These are phyloP conservation scores for Solanum hybrid DNA, from an alignment of 305 asterid genomes.

Conservation along the genomic window DNA sequence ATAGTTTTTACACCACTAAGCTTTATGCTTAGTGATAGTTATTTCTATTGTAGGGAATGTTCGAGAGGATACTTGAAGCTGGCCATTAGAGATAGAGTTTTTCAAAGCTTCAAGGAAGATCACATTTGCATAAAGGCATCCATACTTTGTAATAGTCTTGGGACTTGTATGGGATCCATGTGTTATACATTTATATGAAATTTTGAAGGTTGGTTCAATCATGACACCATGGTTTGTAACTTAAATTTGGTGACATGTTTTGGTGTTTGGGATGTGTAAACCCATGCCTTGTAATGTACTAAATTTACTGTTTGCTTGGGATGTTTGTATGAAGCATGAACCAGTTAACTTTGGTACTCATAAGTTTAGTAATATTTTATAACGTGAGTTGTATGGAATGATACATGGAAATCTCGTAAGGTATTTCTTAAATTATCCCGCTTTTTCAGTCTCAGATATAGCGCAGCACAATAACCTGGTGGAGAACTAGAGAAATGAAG, in stretches of 20 bases:
- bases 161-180: background rate
- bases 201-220: background rate
- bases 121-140: background rate
- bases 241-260: background rate
- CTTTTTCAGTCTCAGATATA: constrained; percentile 37
- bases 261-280: background rate
- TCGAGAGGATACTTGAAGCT: background rate
- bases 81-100: background rate
- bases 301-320: background rate
- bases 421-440: background rate
- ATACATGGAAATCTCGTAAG: background rate
- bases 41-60: background rate
- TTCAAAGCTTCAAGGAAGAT: background rate
- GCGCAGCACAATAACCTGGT: constrained; percentile 62
- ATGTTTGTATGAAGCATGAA: background rate
- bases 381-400: background rate
- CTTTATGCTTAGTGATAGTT: background rate
- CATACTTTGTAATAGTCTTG: background rate
- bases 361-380: background rate
- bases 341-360: background rate
- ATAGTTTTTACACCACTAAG: background rate
- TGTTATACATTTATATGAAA: background rate
- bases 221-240: background rate
- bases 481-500: constrained; percentile 1
- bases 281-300: background rate